These are phyloP conservation scores for Noccaea caerulescens DNA, from an alignment of 345 rosid species.

Conservation along the genomic window DNA sequence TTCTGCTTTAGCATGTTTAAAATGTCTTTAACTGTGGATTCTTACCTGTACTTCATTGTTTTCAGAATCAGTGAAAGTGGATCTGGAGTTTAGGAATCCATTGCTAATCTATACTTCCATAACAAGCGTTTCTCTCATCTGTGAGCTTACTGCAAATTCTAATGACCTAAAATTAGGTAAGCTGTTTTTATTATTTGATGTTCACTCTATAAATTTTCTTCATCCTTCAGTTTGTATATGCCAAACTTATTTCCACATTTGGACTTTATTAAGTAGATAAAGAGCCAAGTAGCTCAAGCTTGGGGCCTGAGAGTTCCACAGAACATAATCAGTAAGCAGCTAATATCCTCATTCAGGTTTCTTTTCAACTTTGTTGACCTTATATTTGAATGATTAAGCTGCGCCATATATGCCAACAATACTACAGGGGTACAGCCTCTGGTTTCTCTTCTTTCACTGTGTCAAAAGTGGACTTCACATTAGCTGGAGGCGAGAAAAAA, in stretches of 20 bases:
- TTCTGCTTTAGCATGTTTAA: conserved; percentile 29
- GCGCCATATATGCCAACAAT: conserved; percentile 32
- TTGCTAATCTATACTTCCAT: conserved; percentile 75
- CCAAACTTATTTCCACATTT: conserved; percentile 34
- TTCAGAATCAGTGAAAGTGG: conserved; percentile 84
- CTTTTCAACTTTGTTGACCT: conserved; percentile 28
- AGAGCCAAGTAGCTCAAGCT: conserved; percentile 56
- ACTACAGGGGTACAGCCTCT: conserved; percentile 58
- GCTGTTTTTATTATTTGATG: conserved; percentile 36
- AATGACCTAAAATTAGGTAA: conserved; percentile 68
- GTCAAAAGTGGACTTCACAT: conserved; percentile 66
- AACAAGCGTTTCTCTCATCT: conserved; percentile 72
- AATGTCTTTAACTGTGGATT: conserved; percentile 12
- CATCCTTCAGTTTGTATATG: conserved; percentile 23
- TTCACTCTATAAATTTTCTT: conserved; percentile 11
- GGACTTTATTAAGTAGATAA: conserved; percentile 37
- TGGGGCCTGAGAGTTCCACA: conserved; percentile 52
- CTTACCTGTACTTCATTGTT: conserved; percentile 28
- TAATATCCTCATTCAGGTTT: conserved; percentile 30
- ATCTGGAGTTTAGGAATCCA: conserved; percentile 81
- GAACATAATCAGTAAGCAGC: conserved; percentile 45
- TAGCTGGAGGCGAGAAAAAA: conserved; percentile 67
- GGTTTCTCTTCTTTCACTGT: conserved; percentile 58
- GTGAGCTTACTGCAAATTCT: conserved; percentile 63
- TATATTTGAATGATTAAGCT: conserved; percentile 35